Base-by-base conservation (phyloP, 164 flowering plant genomes). In the Tetrastigma voinierianum region DNA sequence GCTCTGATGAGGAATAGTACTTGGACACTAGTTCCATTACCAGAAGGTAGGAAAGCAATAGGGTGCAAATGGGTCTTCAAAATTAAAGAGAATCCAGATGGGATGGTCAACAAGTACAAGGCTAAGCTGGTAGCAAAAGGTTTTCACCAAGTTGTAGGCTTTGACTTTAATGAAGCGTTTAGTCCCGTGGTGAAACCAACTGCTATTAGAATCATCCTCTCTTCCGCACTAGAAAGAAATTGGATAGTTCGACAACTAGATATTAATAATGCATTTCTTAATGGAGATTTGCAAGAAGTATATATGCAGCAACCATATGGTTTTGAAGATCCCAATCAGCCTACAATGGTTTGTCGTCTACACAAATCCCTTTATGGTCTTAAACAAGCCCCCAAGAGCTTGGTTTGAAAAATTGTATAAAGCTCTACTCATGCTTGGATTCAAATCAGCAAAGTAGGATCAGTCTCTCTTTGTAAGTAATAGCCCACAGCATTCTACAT, bases 341-440 rank as follows among this genome's bases (percentile, higher is more conserved):
- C 57, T 2, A 6, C 9, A 9, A 20, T 18, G 19, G 57, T 53
- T 7, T 53, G 25, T 11, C 57, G 9, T 12, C 2, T 53, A 1
- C 20, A 23, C 13, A 53, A 53, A 12, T 53, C 20, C 14, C 24
- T 65, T 1, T 65, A 65, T 58, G 51, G 68, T 6, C 48, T 46
- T 10, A 61, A 0, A 61, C 54, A 51, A 51, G n/a, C 54, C 1
- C 1, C 18, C n/a, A n/a, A 20, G 13, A 1, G 57, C 57, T 53
- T 53, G 20, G 24, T 53, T 53, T 18, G 57, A 25, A 25, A 25
- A 25, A 3, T 25, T 25, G 40, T 25, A 25, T 25, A 25, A 25
- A 25, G 40, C 40, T 25, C 40, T 25, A 25, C 40, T 25, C 40
- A 25, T 2, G 40, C 40, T 25, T 25, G 40, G 40, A 25, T 25